phyloP scores from a whole-genome alignment of 106 monocot species.

The Allium cepa region DNA sequence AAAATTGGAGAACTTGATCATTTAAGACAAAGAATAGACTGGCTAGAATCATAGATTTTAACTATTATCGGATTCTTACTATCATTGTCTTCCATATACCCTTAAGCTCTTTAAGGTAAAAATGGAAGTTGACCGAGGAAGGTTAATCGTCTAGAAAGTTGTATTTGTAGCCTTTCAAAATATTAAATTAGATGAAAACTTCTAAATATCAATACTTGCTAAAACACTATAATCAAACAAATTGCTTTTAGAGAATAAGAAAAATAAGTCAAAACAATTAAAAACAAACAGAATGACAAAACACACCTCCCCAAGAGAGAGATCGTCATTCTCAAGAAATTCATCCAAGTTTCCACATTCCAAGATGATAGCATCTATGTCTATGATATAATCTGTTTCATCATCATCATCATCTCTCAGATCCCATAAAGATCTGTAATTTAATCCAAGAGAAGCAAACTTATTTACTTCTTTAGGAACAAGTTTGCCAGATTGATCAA shows the following conservation, averaged over 20 bases:
- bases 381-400: constrained; percentile 45
- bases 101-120: no score
- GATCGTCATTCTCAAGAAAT: constrained; percentile 73
- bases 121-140: no score
- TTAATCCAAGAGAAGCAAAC: constrained; percentile 22
- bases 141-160: no score
- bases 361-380: constrained; percentile 56
- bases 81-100: no score
- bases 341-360: constrained; percentile 89
- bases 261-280: not conserved
- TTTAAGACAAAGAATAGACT: not conserved
- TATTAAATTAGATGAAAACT: no score
- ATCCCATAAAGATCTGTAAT: constrained; percentile 29
- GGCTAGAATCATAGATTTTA: no score
- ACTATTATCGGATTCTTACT: no score
- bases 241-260: no score
- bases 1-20: constrained; percentile 8
- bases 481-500: constrained; percentile 44
- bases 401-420: constrained; percentile 71
- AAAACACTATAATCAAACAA: no score
- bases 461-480: constrained; percentile 39
- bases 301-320: constrained; percentile 82
- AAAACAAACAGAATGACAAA: not conserved
- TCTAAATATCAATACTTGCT: no score
- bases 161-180: no score